Evolutionary conservation across 2,329 filamentous ascomycete genomes (phyloP).

Genomic region (Ramularia endophylla): DNA sequence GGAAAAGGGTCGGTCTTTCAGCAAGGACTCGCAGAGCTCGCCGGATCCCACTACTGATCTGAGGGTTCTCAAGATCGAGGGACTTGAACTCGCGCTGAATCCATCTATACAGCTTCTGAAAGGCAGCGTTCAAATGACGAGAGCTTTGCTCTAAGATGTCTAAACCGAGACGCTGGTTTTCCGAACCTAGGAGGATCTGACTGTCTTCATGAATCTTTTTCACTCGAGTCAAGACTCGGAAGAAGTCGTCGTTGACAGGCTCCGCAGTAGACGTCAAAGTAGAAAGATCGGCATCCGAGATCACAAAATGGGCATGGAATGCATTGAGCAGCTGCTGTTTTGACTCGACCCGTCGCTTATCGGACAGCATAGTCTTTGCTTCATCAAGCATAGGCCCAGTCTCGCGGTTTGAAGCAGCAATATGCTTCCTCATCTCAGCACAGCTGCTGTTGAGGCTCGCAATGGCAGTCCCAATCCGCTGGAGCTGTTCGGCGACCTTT

Average conservation of each 20-base stretch:
- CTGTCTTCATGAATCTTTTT: slow-evolving; percentile 87
- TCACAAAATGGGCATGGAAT: slow-evolving; percentile 75
- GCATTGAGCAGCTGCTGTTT: slow-evolving; percentile 73
- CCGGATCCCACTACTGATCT: slow-evolving; percentile 79
- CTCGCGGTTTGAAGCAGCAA: slow-evolving; percentile 67
- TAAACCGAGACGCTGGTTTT: slow-evolving; percentile 79
- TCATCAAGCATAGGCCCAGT: slow-evolving; percentile 72
- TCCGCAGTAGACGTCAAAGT: slow-evolving; percentile 70
- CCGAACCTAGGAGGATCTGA: slow-evolving; percentile 79
- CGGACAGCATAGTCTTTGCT: slow-evolving; percentile 64
- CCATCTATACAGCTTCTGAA: slow-evolving; percentile 95
- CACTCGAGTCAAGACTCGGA: slow-evolving; percentile 66
- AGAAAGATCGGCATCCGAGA: slow-evolving; percentile 75
- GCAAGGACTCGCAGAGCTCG: slow-evolving; percentile 79
- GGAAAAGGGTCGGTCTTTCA: slow-evolving; percentile 83
- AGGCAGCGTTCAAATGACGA: slow-evolving; percentile 78
- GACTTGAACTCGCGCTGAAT: slow-evolving; percentile 89
- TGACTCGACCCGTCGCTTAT: slow-evolving; percentile 67
- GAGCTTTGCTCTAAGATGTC: slow-evolving; percentile 91
- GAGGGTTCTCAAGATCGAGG: slow-evolving; percentile 87
- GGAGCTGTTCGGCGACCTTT: slow-evolving; percentile 85
- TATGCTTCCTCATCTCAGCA: slow-evolving; percentile 70
- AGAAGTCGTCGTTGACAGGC: slow-evolving; percentile 81
- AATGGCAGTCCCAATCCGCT: slow-evolving; percentile 74
- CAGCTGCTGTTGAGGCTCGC: slow-evolving; percentile 73